These are phyloP conservation scores for Tuber brumale DNA, from an alignment of 495 filamentous ascomycete species.

Conservation along the genomic window DNA sequence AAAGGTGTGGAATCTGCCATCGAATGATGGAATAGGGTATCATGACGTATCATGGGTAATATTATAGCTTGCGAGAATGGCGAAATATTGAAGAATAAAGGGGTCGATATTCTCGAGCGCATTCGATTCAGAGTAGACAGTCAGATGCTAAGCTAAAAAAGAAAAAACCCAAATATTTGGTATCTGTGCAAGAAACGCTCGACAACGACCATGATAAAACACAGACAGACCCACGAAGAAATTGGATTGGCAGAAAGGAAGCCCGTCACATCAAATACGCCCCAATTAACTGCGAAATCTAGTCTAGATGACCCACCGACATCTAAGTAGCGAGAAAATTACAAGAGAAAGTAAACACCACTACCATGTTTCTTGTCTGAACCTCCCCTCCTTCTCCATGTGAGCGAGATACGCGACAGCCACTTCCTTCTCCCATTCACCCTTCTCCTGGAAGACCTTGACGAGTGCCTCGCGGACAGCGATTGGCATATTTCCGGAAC, in stretches of 20 bases:
- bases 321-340: neutral
- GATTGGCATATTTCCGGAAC: slow-evolving; percentile 73
- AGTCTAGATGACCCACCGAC: neutral
- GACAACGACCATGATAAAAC: neutral
- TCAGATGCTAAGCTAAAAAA: neutral
- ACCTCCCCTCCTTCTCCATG: slow-evolving; percentile 65
- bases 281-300: neutral
- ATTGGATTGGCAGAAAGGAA: neutral
- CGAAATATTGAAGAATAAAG: neutral
- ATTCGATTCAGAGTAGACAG: neutral
- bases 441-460: slow-evolving; percentile 55
- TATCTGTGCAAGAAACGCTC: neutral
- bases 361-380: slow-evolving; percentile 69
- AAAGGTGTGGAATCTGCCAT: neutral
- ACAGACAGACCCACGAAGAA: neutral
- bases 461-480: slow-evolving; percentile 76
- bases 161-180: neutral
- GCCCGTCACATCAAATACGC: neutral
- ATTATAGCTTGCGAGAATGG: neutral
- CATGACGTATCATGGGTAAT: neutral
- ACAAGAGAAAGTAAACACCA: neutral
- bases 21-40: neutral
- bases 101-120: neutral
- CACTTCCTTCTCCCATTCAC: slow-evolving; percentile 45
- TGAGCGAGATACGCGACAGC: slow-evolving; percentile 54